Base-by-base conservation (phyloP, 2,329 filamentous ascomycete genomes). In the Cladophialophora exuberans region DNA sequence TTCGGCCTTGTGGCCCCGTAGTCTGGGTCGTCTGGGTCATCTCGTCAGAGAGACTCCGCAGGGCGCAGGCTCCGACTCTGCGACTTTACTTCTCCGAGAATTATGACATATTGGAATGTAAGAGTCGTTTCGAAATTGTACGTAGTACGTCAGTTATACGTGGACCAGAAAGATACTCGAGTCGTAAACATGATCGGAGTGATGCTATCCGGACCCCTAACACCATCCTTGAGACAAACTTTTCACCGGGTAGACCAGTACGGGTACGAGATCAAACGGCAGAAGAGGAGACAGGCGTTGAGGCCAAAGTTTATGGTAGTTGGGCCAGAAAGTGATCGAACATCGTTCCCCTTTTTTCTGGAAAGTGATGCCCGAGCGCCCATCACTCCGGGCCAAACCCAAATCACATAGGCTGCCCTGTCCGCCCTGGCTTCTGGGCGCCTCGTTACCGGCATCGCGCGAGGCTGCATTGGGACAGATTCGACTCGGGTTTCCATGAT, bases 401-500 rank as follows among this genome's bases (percentile, higher is more conserved):
- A 48, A 17, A 22, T n/a, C 17, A 6, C 20, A 20, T 39, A 36
- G 15, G 45, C 20, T 20, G 30, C 44, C 44, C 44, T 17, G 26
- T 30, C 10, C 11, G 39, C 18, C 10, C n/a, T n/a, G n/a, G n/a
- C n/a, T n/a, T n/a, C 11, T 30, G 42, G 46, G 20, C 46, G 33
- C 46, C 46, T 15, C 22, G 31, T 30, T 22, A 36, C 30, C 44
- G 15, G 31, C 44, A 38, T 36, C 25, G 20, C 31, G 46, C 25
- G 26, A 17, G 22, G 25, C 36, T 39, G 47, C 17, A 18, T 52
- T 28, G 33, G 36, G 53, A 31, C 43, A 18, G 18, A 42, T 26
- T n/a, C n/a, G n/a, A n/a, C n/a, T 59, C 55, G 56, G 56, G 52
- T 30, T 25, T 47, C 39, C 36, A 49, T 45, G 36, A 47, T 59